phyloP scores from a whole-genome alignment of 495 filamentous ascomycete species.

The Pseudomonodictys pantanalensis region DNA sequence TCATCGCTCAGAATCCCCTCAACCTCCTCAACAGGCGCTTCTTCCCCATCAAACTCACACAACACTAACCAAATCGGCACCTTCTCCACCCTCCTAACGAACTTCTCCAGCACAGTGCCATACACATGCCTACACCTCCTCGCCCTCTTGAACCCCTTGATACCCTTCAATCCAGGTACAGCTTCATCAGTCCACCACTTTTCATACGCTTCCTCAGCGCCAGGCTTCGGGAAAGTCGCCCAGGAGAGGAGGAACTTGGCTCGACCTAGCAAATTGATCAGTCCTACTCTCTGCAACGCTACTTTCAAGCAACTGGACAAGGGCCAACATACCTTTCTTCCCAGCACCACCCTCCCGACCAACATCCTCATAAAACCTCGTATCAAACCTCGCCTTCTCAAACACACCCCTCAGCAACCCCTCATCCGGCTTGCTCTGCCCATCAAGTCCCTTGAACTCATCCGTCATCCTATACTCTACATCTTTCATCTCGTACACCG shows the following conservation, averaged over 20 bases:
- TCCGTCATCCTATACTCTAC: conserved; percentile 9
- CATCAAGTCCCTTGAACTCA: conserved; percentile 31
- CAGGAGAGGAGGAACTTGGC: conserved; percentile 9
- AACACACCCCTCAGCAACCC: conserved; percentile 29
- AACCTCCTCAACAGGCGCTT: conserved; percentile 14
- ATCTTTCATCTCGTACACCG: conserved; percentile 33
- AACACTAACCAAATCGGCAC: conserved; percentile 19
- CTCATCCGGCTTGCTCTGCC: conserved; percentile 28
- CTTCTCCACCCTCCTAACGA: conserved; percentile 9
- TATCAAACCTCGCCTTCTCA: conserved; percentile 31
- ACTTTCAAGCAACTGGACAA: not conserved
- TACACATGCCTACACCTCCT: conserved; percentile 15
- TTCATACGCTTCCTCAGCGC: conserved; percentile 12
- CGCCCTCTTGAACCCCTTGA: conserved; percentile 7
- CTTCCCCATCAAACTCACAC: conserved; percentile 29
- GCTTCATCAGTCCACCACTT: conserved; percentile 23
- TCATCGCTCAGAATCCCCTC: conserved; percentile 10
- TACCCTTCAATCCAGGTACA: not conserved
- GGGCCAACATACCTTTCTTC: not conserved
- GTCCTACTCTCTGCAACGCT: not conserved
- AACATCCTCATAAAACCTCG: conserved; percentile 28
- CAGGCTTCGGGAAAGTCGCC: conserved; percentile 5
- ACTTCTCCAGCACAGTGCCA: conserved; percentile 23
- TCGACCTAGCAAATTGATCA: not conserved
- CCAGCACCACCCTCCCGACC: conserved; percentile 11